Percentiles rank a stretch among this genome's conserved stretches.
phyloP scores from a whole-genome alignment of 768 basidiomycete species.

The Dioszegia crocea region DNA sequence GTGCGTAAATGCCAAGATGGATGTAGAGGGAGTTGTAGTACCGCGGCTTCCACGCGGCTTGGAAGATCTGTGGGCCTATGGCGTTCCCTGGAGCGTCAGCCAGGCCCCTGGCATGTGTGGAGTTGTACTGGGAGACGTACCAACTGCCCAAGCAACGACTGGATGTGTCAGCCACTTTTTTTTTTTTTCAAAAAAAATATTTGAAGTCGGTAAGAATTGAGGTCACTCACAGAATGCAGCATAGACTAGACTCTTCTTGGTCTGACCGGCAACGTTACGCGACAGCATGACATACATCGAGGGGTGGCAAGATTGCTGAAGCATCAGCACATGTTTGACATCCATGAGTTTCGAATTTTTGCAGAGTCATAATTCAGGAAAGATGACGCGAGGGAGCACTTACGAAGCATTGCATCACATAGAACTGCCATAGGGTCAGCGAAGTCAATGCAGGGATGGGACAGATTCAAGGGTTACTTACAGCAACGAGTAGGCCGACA shows the following conservation, averaged over 20 bases:
- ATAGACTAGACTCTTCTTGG: conserved; percentile 57
- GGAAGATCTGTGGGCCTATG: conserved; percentile 55
- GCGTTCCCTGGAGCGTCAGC: no score
- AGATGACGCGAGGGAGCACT: no score
- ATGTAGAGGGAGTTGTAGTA: conserved; percentile 56
- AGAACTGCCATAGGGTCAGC: conserved; percentile 43
- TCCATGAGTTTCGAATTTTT: no score
- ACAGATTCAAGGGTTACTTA: no score
- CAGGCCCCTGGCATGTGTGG: no score
- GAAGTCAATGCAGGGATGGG: no score
- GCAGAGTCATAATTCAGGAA: no score
- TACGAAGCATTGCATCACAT: conserved; percentile 45
- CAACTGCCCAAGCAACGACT: conserved; percentile 58
- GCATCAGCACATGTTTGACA: no score
- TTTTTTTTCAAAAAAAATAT: no score
- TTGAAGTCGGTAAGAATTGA: no score
- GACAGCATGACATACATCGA: conserved; percentile 23
- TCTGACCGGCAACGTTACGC: conserved; percentile 29
- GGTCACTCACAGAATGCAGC: conserved; percentile 46
- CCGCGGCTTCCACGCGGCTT: conserved; percentile 54
- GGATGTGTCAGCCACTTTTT: no score
- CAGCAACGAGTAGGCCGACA: conserved; percentile 55
- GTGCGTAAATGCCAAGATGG: conserved; percentile 55
- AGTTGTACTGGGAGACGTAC: no score
- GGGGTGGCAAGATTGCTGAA: conserved; percentile 12